Percentiles rank a stretch among this genome's conserved stretches.
Conservation (phyloP, 306 rosid genomes). For the Astragalus membranaceus region DNA sequence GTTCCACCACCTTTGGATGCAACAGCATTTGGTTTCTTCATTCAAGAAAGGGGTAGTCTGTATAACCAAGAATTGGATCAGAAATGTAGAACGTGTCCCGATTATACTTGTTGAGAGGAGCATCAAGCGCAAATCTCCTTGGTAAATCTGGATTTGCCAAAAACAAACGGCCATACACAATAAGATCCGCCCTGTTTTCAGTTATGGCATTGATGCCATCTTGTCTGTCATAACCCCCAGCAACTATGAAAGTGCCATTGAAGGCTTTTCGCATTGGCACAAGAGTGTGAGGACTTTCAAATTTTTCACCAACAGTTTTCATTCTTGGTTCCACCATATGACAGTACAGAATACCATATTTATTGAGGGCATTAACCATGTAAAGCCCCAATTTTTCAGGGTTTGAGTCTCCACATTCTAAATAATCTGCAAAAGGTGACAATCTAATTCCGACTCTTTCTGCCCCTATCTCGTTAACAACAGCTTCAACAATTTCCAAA, state of each 20-base stretch:
- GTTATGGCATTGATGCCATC: constrained; percentile 6
- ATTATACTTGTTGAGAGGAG: constrained; percentile 3
- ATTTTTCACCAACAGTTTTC: background rate
- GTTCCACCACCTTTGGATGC: background rate
- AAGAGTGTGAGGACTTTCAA: background rate
- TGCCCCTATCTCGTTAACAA: background rate
- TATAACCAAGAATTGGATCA: constrained; percentile 2
- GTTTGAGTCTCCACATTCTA: background rate
- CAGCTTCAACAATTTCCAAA: constrained; percentile 12
- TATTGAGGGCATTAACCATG: constrained; percentile 7
- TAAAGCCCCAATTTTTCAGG: background rate
- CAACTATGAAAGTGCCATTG: constrained; percentile 11
- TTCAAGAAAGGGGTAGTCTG: constrained; percentile 2
- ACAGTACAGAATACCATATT: background rate
- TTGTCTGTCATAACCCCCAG: background rate
- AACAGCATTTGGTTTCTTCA: background rate
- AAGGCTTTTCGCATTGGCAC: constrained; percentile 5
- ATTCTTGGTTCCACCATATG: constrained; percentile 14
- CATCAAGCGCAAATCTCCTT: background rate
- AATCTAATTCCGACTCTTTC: constrained; percentile 15
- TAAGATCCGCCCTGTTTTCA: background rate
- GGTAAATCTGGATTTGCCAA: constrained; percentile 13
- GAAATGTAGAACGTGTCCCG: background rate
- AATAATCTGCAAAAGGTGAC: constrained; percentile 7
- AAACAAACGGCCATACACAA: constrained; percentile 11